phyloP scores from a whole-genome alignment of 495 filamentous ascomycete species.

The Oidiodendron maius region DNA sequence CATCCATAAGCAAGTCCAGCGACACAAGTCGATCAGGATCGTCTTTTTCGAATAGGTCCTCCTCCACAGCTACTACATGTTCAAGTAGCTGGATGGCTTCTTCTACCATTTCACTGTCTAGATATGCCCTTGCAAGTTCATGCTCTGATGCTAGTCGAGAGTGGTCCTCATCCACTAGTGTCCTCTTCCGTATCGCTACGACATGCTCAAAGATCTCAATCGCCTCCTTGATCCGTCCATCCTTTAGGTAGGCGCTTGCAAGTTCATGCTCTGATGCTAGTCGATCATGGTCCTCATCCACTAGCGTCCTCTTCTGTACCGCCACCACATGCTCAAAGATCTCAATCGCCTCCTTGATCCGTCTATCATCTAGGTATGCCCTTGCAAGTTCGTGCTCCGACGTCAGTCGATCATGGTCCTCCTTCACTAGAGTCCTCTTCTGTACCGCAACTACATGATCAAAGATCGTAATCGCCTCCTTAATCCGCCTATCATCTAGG shows the following conservation, averaged over 20 bases:
- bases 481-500: conserved; percentile 16
- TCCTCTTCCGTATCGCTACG: conserved; percentile 9
- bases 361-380: conserved; percentile 7
- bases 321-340: conserved; percentile 10
- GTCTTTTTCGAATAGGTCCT: conserved; percentile 11
- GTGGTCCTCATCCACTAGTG: conserved; percentile 10
- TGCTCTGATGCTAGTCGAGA: conserved; percentile 5
- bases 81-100: conserved; percentile 14
- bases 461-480: conserved; percentile 8
- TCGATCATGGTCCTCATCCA: conserved; percentile 10
- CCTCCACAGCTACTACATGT: conserved; percentile 10
- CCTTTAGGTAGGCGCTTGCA: conserved; percentile 24
- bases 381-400: conserved; percentile 10
- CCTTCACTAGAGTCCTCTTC: conserved; percentile 13
- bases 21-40: conserved; percentile 14
- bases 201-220: conserved; percentile 12
- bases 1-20: background rate
- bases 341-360: conserved; percentile 9
- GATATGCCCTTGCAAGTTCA: conserved; percentile 10
- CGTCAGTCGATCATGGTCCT: conserved; percentile 5
- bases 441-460: conserved; percentile 5
- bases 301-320: conserved; percentile 6
- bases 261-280: background rate
- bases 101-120: conserved; percentile 9
- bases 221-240: conserved; percentile 20